Evolutionary conservation across 1,139 yeast genomes (phyloP).

Genomic region (Arxiozyma slooffiae): DNA sequence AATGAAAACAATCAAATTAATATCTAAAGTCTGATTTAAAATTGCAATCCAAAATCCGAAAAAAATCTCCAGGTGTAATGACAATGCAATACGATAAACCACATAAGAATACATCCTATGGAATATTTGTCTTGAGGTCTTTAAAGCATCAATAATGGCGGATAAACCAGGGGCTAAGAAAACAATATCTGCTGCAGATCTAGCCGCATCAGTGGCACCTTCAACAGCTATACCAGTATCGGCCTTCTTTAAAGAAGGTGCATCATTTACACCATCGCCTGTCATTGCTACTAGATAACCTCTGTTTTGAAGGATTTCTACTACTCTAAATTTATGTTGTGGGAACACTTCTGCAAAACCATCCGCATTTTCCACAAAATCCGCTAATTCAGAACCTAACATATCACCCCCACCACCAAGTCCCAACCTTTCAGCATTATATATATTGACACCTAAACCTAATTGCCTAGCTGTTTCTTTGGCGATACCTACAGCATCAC

Average conservation of each 20-base stretch:
- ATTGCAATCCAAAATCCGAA: slow-evolving; percentile 89
- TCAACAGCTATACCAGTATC: slow-evolving; percentile 95
- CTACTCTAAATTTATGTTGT: slow-evolving; percentile 86
- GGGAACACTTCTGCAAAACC: slow-evolving; percentile 96
- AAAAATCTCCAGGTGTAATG: slow-evolving; percentile 82
- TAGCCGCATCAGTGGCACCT: slow-evolving; percentile 92
- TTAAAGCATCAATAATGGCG: slow-evolving; percentile 84
- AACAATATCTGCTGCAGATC: slow-evolving; percentile 91
- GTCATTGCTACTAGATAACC: slow-evolving; percentile 95
- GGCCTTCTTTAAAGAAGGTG: slow-evolving; percentile 90
- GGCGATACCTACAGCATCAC: slow-evolving; percentile 98
- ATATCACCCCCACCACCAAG: slow-evolving; percentile 83
- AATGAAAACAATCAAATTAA: slow-evolving; percentile 81
- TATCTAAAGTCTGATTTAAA: slow-evolving; percentile 68
- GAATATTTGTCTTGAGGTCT: slow-evolving; percentile 90
- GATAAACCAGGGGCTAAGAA: slow-evolving; percentile 92
- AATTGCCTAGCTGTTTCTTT: slow-evolving; percentile 96
- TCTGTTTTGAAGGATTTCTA: slow-evolving; percentile 72
- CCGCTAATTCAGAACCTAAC: no score
- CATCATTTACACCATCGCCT: slow-evolving; percentile 96
- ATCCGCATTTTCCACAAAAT: slow-evolving; percentile 87
- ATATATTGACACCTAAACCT: slow-evolving; percentile 91
- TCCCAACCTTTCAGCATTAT: slow-evolving; percentile 93
- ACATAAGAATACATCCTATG: slow-evolving; percentile 95
- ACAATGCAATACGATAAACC: slow-evolving; percentile 88